Evolutionary conservation across 805 yeast genomes (phyloP), one percentile per base, ranked within the genome.

Genomic region (Metschnikowia lunata): DNA sequence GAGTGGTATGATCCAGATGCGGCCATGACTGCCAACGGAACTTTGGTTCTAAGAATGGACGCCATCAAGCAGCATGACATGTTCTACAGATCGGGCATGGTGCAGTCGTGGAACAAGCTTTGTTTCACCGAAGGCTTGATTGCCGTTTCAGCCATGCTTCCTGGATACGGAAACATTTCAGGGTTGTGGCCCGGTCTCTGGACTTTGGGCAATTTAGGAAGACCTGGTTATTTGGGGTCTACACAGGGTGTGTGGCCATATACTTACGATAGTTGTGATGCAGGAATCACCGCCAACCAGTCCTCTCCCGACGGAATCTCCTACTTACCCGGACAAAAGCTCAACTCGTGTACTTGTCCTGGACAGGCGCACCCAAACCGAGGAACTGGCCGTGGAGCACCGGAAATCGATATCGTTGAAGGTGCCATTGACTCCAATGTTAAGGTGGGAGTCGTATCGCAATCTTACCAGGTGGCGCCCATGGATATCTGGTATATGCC

Each of bases 1-100:
- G 97, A 90, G 69, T 90, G 97, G 97, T 90, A 90, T 64, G 83
- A 81, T 48, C 98, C 98, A 1, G 97, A 90, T 61, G 96, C 96
- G 1, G 80, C 75, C 3, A 75, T 82, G 28, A 90, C 97, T 0
- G 70, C 66, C 6, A 78, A 85, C 52, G 97, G 97, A 47, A 74
- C 88, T 5, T 61, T 86, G 39, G 65, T 69, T 39, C 56, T 90
- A 18, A 73, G 83, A 42, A 67, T 90, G 80, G 97, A 90, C 60
- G 95, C 96, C 1, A 85, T 70, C 64, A 69, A 78, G 57, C 86
- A 85, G 64, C 96, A 89, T 66, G 70, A 83, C 56, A 67, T 90
- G 51, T 81, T 71, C 62, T 90, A 90, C 69, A 76, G 97, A 55
- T 85, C 95, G 1, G 97, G 91, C 18, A 88, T 88, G 96, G 58